phyloP scores from a whole-genome alignment of 83 land plant species.

The Picea abies region DNA sequence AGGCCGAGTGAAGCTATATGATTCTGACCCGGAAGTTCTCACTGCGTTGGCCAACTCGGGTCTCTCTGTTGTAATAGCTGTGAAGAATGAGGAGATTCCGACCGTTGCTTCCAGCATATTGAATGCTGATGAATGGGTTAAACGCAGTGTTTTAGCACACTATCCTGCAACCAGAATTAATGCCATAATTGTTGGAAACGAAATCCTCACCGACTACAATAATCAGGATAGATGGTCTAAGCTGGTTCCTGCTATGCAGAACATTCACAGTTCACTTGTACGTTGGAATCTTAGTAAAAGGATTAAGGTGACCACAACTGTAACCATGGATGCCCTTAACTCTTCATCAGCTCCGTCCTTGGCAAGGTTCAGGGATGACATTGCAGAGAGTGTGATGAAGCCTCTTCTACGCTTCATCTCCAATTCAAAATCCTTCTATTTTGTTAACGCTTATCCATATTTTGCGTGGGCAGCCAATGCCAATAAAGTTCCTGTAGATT shows the following conservation, averaged over 20 bases:
- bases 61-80: constrained; percentile 9
- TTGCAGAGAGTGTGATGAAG: no score
- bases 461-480: constrained; percentile 17
- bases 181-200: constrained; percentile 50
- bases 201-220: constrained; percentile 37
- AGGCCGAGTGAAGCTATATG: constrained; percentile 21
- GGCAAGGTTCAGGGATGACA: no score
- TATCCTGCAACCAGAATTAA: constrained; percentile 47
- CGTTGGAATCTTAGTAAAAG: constrained; percentile 29
- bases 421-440: constrained; percentile 30
- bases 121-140: constrained; percentile 59
- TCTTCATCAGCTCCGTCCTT: no score
- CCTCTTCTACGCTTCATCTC: constrained; percentile 35
- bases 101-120: constrained; percentile 26
- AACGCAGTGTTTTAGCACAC: constrained; percentile 40
- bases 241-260: constrained; percentile 51
- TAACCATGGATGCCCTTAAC: no score
- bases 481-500: constrained; percentile 22
- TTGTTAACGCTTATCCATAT: constrained; percentile 29
- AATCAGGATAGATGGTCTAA: constrained; percentile 26
- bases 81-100: constrained; percentile 23
- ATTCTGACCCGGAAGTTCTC: constrained; percentile 20
- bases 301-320: constrained; percentile 22
- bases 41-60: constrained; percentile 16
- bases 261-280: constrained; percentile 53